Base-by-base conservation (phyloP, 768 basidiomycete species). In the Russula sp. region DNA sequence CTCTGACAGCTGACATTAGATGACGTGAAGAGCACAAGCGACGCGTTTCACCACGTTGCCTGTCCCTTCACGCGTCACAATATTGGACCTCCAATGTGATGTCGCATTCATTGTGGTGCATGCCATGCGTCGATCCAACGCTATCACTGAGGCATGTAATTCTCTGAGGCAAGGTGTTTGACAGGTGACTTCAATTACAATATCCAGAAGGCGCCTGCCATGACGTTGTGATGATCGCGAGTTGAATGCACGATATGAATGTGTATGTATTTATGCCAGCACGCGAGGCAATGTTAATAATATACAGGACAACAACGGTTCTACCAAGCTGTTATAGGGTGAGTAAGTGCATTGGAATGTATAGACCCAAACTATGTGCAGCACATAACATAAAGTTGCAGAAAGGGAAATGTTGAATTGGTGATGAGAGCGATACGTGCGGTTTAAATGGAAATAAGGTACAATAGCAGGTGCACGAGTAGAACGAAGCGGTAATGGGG, bases 321-420 rank as follows among this genome's bases (percentile, higher is more conserved):
- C 63, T 34, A 42, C 58, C 62, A 59, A 47, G 47, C 48, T 56
- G 51, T 64, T 64, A 64, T 64, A 64, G 51, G 54, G 58, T 22
- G 54, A 64, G 59, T 64, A 64, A 64, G 63, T 47, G 52, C 60
- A 60, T 49, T 51, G 48, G 63, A 49, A 27, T 59, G 63, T 64
- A 44, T 64, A 56, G 53, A 64, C 52, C 54, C 42, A 53, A 55
- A 64, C 58, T 64, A 64, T 64, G 63, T 64, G 59, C 59, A 64
- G 59, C 63, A 60, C 63, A 64, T 64, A 64, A 64, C 58, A 64
- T 64, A 60, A 55, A 56, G 54, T 55, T 60, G 63, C 59, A 42
- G 57, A 53, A 55, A 45, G 27, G 39, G 57, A 44, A 48, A 60
- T 32, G 13, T 44, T 64, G 48, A 51, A 47, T 39, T 50, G 55